Conservation (phyloP, 1,284 basidiomycete genomes). For the Wallemia mellicola region DNA sequence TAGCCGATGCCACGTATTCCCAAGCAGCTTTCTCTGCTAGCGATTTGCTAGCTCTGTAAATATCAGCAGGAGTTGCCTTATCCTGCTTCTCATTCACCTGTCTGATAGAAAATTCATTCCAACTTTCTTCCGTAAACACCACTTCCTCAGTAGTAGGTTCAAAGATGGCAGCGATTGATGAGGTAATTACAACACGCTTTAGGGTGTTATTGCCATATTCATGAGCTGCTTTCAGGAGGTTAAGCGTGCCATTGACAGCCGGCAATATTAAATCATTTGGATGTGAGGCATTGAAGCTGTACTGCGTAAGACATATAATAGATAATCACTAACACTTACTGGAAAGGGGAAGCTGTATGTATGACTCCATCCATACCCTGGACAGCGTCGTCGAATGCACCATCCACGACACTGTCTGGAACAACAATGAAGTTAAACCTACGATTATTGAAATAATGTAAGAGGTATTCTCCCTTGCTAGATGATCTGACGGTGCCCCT, state of each 20-base stretch:
- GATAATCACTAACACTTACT: neutral
- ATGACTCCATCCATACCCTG: slow-evolving; percentile 11
- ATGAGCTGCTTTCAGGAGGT: slow-evolving; percentile 15
- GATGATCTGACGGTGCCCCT: slow-evolving; percentile 10
- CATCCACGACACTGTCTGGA: slow-evolving; percentile 9
- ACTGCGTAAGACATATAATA: neutral
- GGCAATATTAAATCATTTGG: slow-evolving; percentile 13
- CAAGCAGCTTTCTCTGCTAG: neutral
- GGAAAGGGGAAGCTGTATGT: slow-evolving; percentile 13
- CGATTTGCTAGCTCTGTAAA: neutral
- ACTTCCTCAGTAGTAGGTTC: slow-evolving; percentile 9
- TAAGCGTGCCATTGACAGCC: slow-evolving; percentile 19
- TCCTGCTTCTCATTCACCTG: slow-evolving; percentile 28
- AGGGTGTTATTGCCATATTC: slow-evolving; percentile 12
- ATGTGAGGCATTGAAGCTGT: slow-evolving; percentile 1
- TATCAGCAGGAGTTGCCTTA: slow-evolving; percentile 6
- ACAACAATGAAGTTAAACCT: slow-evolving; percentile 9
- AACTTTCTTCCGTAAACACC: neutral
- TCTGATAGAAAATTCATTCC: slow-evolving; percentile 17
- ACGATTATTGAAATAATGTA: slow-evolving; percentile 6
- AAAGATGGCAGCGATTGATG: slow-evolving; percentile 14
- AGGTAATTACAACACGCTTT: slow-evolving; percentile 18
- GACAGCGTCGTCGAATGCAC: slow-evolving; percentile 11
- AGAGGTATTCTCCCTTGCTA: slow-evolving; percentile 10
- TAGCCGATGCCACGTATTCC: neutral